Evolutionary conservation across 1,139 yeast genomes (phyloP).

Genomic region (Diutina catenulata): DNA sequence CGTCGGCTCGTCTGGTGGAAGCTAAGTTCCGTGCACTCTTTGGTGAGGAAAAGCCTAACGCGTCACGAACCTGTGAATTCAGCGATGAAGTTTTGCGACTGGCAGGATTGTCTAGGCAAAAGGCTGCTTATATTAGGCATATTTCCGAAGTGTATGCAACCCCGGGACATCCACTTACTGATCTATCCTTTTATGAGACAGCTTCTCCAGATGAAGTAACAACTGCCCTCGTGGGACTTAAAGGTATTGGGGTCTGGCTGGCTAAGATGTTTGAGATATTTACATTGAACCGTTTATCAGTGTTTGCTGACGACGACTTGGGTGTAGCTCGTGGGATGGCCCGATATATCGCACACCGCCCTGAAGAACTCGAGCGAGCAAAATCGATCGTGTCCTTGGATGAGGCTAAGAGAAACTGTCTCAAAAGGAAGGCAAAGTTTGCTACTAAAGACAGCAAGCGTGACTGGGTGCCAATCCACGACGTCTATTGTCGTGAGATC

Average conservation of each 20-base stretch:
- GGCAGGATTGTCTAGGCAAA: slow-evolving; percentile 64
- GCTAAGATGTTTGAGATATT: slow-evolving; percentile 80
- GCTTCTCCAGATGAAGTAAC: slow-evolving; percentile 36
- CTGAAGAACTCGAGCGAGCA: slow-evolving; percentile 33
- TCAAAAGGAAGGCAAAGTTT: slow-evolving; percentile 27
- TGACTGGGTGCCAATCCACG: slow-evolving; percentile 53
- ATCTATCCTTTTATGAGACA: slow-evolving; percentile 20
- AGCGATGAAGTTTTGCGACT: slow-evolving; percentile 37
- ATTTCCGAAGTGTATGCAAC: slow-evolving; percentile 47
- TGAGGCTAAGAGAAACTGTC: slow-evolving; percentile 18
- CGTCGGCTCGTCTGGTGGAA: slow-evolving; percentile 63
- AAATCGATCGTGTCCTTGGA: slow-evolving; percentile 19
- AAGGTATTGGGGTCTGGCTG: slow-evolving; percentile 87
- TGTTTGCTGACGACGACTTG: slow-evolving; percentile 69
- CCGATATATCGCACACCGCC: slow-evolving; percentile 45
- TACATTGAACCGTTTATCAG: slow-evolving; percentile 52
- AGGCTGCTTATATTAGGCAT: slow-evolving; percentile 51
- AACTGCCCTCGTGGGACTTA: slow-evolving; percentile 43
- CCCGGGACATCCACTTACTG: slow-evolving; percentile 24
- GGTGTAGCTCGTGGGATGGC: slow-evolving; percentile 80
- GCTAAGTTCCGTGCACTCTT: slow-evolving; percentile 29
- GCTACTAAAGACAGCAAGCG: slow-evolving; percentile 27
- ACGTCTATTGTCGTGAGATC: slow-evolving; percentile 41
- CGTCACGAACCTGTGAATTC: slow-evolving; percentile 27
- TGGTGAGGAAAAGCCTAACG: slow-evolving; percentile 30